A percentile compares a stretch with the other conserved stretches of the same genome.
Evolutionary conservation across 2,329 filamentous ascomycete genomes (phyloP).

Genomic region (Tolypocladium album): DNA sequence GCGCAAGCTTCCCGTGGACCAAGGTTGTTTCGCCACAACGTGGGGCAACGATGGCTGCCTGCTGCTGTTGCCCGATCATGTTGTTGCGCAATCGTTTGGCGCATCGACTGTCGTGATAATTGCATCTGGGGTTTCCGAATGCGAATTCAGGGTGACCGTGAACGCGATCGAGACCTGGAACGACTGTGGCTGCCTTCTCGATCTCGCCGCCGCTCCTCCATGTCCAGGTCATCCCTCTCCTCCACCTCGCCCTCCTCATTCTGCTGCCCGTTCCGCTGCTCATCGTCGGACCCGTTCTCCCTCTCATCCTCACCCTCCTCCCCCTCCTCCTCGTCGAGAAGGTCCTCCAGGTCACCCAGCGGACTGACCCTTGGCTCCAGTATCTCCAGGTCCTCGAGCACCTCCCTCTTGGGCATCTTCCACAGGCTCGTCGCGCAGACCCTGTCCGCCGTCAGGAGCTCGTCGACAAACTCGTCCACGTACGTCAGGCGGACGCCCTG

Average conservation of each 20-base stretch:
- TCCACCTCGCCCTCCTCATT: slow-evolving; percentile 11
- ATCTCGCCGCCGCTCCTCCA: slow-evolving; percentile 18
- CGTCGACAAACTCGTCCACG: slow-evolving; percentile 90
- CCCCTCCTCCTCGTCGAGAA: slow-evolving; percentile 51
- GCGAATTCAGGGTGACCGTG: slow-evolving; percentile 4
- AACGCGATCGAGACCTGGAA: slow-evolving; percentile 11
- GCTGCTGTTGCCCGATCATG: background rate
- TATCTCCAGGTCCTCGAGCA: slow-evolving; percentile 80
- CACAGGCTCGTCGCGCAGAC: slow-evolving; percentile 87
- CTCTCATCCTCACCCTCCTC: too few species aligned
- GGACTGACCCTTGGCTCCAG: slow-evolving; percentile 79
- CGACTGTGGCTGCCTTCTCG: slow-evolving; percentile 12
- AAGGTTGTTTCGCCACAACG: background rate
- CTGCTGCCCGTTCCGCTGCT: slow-evolving; percentile 9
- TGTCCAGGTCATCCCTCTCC: slow-evolving; percentile 27
- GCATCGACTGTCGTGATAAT: background rate
- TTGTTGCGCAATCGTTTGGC: background rate
- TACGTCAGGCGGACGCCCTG: slow-evolving; percentile 66
- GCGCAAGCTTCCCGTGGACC: background rate
- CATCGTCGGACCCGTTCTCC: slow-evolving; percentile 30
- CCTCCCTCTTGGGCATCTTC: slow-evolving; percentile 75
- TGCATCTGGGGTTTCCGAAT: background rate
- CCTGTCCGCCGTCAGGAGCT: slow-evolving; percentile 76
- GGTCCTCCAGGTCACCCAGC: slow-evolving; percentile 65
- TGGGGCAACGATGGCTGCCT: background rate